Percentiles rank a stretch among this genome's conserved stretches.
Evolutionary conservation across 345 rosid species (phyloP).

Genomic region (Carallia brachiata): DNA sequence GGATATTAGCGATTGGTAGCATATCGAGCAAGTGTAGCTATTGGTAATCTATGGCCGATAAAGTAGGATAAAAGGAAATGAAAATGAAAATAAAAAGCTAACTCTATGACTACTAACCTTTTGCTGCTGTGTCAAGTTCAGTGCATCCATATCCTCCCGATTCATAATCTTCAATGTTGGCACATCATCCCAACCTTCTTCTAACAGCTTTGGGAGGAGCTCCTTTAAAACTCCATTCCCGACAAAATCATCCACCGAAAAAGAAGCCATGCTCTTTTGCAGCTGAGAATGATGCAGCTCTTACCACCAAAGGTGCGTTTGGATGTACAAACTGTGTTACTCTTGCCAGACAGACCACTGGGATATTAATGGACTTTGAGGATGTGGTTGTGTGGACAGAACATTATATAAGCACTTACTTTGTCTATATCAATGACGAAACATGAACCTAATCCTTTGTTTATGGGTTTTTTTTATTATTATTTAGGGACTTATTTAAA

Average conservation of each 20-base stretch:
- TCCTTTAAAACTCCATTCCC: conserved; percentile 50
- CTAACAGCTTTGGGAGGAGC: conserved; percentile 51
- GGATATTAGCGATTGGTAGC: neutral
- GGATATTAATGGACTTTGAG: conserved; percentile 1
- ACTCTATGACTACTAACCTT: conserved; percentile 35
- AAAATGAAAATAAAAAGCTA: neutral
- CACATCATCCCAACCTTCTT: conserved; percentile 78
- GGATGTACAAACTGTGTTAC: too few species aligned
- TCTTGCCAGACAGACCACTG: conserved; percentile 5
- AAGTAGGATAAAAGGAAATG: neutral
- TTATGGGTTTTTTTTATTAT: neutral
- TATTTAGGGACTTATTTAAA: neutral
- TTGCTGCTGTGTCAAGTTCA: conserved; percentile 51
- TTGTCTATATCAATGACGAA: conserved; percentile 11
- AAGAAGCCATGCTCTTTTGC: conserved; percentile 50
- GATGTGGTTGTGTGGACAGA: too few species aligned
- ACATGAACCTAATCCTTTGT: conserved; percentile 7
- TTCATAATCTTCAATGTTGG: conserved; percentile 68
- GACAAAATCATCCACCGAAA: conserved; percentile 55
- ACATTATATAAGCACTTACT: neutral
- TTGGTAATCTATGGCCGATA: neutral
- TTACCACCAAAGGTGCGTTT: neutral
- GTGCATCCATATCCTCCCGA: conserved; percentile 51
- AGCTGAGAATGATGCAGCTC: conserved; percentile 5
- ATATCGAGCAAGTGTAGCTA: too few species aligned